Evolutionary conservation across 805 yeast species (phyloP), one percentile per base, ranked within the genome.

Genomic region (Ogataea kodamae): DNA sequence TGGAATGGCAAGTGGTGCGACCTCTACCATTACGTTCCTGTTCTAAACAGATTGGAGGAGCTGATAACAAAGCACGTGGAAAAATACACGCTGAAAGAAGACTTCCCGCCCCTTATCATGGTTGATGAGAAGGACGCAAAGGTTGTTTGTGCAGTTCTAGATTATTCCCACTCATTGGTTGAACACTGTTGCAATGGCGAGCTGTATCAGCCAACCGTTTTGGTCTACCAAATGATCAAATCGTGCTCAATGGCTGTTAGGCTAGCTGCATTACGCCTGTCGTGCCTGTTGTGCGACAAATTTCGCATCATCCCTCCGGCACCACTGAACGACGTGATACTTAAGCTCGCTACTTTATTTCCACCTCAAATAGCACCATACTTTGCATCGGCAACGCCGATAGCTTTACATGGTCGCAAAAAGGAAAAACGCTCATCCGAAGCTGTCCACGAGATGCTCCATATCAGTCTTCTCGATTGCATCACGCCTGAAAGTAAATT

Each of bases 11-110:
- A 55, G 5, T 45, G 50, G 24, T 66, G 70, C 5, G 73, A 85
- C 46, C 58, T 90, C 20, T 71, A 70, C 40, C 79, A 78, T 39
- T 89, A 95, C 92, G 73, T 84, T 18, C 72, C 81, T 0, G 76
- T 85, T 1, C 64, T 90, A 47, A 82, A 87, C 55, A 67, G 80
- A 47, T 76, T 89, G 50, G 96, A 89, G 53, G 69, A 65, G 9
- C 68, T 85, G 5, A 61, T 85, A 33, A 82, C 77, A 32, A 47
- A 50, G 3, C 62, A 71, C 14, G 70, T 82, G 10, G 59, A 59
- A 6, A 74, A 74, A 40, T 81, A 85, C 49, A 64, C 61, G 20
- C 57, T 78, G 33, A 68, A 64, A 21, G 65, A 65, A 9, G 70
- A 69, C 12, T 48, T 58, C 33, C 70, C 76, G 4, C 67, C 59